Base-by-base conservation (phyloP, 2,329 filamentous ascomycete genomes). In the Neonectria coccinea region DNA sequence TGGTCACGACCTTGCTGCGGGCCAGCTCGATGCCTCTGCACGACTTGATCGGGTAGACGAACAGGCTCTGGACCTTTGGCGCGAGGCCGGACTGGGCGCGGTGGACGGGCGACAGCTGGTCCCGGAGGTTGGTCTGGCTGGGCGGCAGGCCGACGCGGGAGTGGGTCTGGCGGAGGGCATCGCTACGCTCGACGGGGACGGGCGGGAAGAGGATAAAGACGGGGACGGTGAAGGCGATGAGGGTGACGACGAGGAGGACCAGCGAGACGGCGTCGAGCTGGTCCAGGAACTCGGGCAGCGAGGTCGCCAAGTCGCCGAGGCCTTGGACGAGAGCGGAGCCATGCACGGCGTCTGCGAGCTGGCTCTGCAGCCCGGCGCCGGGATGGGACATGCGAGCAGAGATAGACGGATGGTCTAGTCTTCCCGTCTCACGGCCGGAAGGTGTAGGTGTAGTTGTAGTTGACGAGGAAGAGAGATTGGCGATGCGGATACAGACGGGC, bases 21-120 rank as follows among this genome's bases (percentile, higher is more conserved):
- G 86, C 80, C 51, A 97, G 79, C 79, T 96, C 92, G 59, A 97
- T 88, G 29, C 91, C 92, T 60, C 82, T 83, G 77, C 93, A 97
- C 61, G 91, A 93, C 80, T 97, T 95, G 77, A 97, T 81, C 1
- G 94, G 94, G 77, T 96, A 95, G 64, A 94, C 86, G 80, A 89
- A 90, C 56, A 97, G 82, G 59, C 91, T 92, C 77, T 93, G 79
- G 56, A 86, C 76, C 20, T 59, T 65, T 62, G 72, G 54, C 36
- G 62, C 39, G 68, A 72, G 62, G 52, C 66, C 65, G 9, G 72
- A 62, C 33, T 70, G 69, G 25, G 66, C 55, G 50, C 66, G 62
- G 44, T 73, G 73, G 51, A 62, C 62, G 33, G 67, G 59, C 39
- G 68, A 71, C 56, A 66, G 56, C 59, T 76, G 75, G 50, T 70